Base-by-base conservation (phyloP, 2,329 filamentous ascomycete genomes). In the Penicillium sp. region DNA sequence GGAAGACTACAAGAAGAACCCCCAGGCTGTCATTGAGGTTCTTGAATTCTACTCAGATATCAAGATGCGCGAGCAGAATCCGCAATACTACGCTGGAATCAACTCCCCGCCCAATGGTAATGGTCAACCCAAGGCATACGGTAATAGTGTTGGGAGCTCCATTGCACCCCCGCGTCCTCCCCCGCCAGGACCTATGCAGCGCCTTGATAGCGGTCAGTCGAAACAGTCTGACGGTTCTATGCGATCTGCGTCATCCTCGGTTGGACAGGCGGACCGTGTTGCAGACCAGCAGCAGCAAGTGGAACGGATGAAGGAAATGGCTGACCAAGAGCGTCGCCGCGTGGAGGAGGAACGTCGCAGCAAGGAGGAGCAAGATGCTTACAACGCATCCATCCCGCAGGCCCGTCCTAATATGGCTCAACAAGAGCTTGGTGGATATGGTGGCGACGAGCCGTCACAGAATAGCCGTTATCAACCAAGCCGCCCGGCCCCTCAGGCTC, bases 1-100 rank as follows among this genome's bases (percentile, higher is more conserved):
- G 77, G 94, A 99, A 70, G 94, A 99, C 74, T 97, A 97, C 77
- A 91, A 96, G 77, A 93, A 94, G 71, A 97, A 99, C 70, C 94
- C 94, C 6, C 89, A 93, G 79, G 91, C 86, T 58, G 85, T 80
- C 27, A 81, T 87, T 50, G 86, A 89, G 71, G 86, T 87, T 13
- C 76, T 89, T 25, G 84, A 88, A 63, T 89, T 89, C 69, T 89
- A 89, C 72, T 87, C 84, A 3, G 86, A 88, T 71, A 86, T 87
- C 48, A 84, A 85, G 64, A 86, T 86, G 75, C 82, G 85, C 52
- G 81, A 85, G 55, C 83, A 88, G 54, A 82, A 88, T 60, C 84
- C 85, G 6, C 81, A 84, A 64, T 80, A 81, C 63, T 88, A 85
- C 65, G 73, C 80, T 17, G 83, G 81, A 49, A 76, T 85, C 59